Evolutionary conservation across 2,329 filamentous ascomycete species (phyloP).

Genomic region (Pseudonectria buxi): DNA sequence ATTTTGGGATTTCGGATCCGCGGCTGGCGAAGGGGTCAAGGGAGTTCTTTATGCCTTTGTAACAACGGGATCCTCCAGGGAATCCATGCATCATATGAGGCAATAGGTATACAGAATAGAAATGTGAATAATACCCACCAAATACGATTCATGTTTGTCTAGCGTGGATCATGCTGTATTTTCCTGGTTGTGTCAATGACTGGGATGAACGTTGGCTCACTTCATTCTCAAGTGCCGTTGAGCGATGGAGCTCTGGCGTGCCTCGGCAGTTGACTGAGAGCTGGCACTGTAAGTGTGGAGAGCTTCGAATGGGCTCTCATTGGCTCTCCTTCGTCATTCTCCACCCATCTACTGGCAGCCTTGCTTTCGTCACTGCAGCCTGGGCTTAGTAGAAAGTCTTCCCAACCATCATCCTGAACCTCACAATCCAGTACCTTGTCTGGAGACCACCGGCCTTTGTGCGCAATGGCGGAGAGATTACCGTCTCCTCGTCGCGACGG

Average conservation of each 20-base stretch:
- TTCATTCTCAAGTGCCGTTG: no score
- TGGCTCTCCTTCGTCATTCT: background rate
- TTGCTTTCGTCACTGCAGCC: slow-evolving; percentile 3
- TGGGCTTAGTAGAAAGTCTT: background rate
- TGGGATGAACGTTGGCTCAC: no score
- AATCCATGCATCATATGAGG: slow-evolving; percentile 11
- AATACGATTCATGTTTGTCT: slow-evolving; percentile 2
- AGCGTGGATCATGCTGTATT: slow-evolving; percentile 5
- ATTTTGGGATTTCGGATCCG: slow-evolving; percentile 21
- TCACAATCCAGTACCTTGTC: slow-evolving; percentile 1
- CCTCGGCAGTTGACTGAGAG: no score
- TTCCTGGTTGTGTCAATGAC: background rate
- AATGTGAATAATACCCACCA: slow-evolving; percentile 23
- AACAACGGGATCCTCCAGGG: slow-evolving; percentile 20
- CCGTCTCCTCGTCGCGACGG: slow-evolving; percentile 4
- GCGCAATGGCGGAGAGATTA: slow-evolving; percentile 6
- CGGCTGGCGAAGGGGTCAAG: slow-evolving; percentile 21
- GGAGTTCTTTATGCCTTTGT: slow-evolving; percentile 21
- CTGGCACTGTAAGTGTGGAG: slow-evolving; percentile 7
- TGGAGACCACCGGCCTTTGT: background rate
- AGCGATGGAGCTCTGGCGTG: no score
- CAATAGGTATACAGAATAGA: slow-evolving; percentile 16
- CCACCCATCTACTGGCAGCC: slow-evolving; percentile 1
- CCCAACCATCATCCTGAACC: background rate
- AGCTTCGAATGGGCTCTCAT: background rate